A percentile compares a stretch with the other conserved stretches of the same genome.
Conservation (phyloP, 257 asterid genomes). For the Solanum chmielewskii region DNA sequence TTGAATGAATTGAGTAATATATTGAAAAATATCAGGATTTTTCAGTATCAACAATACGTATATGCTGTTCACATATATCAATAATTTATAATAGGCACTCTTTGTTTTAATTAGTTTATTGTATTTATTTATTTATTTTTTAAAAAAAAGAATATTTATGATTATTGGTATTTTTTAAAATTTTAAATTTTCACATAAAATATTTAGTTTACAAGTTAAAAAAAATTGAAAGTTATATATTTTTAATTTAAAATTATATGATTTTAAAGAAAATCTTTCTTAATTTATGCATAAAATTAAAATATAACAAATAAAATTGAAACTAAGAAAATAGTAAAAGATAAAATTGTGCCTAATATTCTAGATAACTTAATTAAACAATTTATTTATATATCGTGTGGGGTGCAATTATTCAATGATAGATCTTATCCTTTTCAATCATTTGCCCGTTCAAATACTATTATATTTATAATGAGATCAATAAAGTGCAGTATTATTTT, state of each 20-base stretch:
- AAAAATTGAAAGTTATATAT: too few relatives aligned
- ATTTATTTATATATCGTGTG: background rate
- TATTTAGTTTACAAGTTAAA: too few relatives aligned
- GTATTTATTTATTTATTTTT: too few relatives aligned
- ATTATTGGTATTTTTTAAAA: too few relatives aligned
- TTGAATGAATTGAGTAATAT: background rate
- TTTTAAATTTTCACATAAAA: too few relatives aligned
- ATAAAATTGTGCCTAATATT: background rate
- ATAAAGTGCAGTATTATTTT: too few relatives aligned
- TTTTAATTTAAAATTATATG: too few relatives aligned
- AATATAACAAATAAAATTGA: too few relatives aligned
- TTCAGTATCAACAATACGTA: background rate
- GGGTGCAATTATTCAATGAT: background rate
- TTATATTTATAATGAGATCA: background rate
- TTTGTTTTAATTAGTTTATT: too few relatives aligned
- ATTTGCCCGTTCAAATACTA: background rate
- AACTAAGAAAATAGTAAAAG: background rate
- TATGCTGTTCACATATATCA: background rate
- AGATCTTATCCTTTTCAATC: background rate
- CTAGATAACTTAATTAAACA: background rate
- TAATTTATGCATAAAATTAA: fast-evolving
- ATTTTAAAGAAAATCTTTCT: too few relatives aligned
- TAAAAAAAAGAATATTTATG: too few relatives aligned
- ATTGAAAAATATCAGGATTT: background rate
- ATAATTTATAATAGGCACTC: background rate